Evolutionary conservation across 306 rosid species (phyloP), one percentile per base, ranked within the genome.

Genomic region (Malus asiatica): DNA sequence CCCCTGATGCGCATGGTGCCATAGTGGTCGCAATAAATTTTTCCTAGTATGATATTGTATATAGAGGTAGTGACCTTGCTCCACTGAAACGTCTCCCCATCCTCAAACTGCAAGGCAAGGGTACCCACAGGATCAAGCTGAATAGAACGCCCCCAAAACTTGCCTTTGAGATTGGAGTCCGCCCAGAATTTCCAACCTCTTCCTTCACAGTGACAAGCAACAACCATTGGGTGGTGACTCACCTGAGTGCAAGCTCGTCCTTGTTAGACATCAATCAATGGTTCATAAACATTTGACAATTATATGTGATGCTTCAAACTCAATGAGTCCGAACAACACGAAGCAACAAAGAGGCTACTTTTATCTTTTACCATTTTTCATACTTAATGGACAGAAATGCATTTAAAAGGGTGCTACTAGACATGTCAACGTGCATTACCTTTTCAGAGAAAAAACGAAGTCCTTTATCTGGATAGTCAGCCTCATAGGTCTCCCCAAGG

Each of bases 51-150:
- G 78, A 92, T 95, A 83, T 95, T 95, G 87, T 95, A 92, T 71
- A 95, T 95, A 48, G 99, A 95, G 86, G 99, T 95, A 65, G 98
- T 95, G 83, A 95, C 99, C 91, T 95, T 95, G 89, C 97, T 92
- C 99, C 99, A 95, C 75, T 92, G 92, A 82, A 95, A 95, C 58
- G 81, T 88, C 81, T 95, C 99, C 44, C 97, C 97, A 69, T 90
- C 93, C 77, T 90, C 98, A 72, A 92, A 90, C 87, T 92, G 98
- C 75, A 95, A 87, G 75, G 95, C 84, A 80, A 95, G 99, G 85
- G 81, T 85, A 19, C 98, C 99, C 77, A 95, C 97, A 38, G 99
- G 98, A 87, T 95, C 96, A 58, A 95, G 89, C 88, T 92, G 99
- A 74, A 95, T 95, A 66, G 99, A 95, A 59, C 98, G 92, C 22